Percentiles rank a stretch among this genome's conserved stretches.
These are phyloP conservation scores for Apophysomyces ossiformis DNA, from an alignment of 371 early-diverging fungal species.

Conservation along the genomic window DNA sequence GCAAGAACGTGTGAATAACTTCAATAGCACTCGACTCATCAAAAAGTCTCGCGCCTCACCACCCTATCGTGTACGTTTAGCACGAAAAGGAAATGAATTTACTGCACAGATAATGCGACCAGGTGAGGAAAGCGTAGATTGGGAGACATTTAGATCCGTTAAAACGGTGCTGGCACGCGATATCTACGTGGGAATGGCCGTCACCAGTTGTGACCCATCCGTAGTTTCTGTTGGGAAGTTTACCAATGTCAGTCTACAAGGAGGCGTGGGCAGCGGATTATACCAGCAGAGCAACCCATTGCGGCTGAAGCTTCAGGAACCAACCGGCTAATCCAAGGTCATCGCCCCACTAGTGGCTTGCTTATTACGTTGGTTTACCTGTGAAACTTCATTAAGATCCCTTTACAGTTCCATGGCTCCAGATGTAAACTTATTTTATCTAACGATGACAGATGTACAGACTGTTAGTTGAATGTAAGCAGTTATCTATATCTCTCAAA, in stretches of 20 bases:
- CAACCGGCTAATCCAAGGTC: background rate
- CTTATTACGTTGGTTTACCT: background rate
- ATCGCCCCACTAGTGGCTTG: background rate
- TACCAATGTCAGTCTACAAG: slow-evolving; percentile 38
- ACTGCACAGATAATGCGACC: slow-evolving; percentile 18
- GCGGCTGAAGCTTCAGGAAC: background rate
- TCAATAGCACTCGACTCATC: slow-evolving; percentile 32
- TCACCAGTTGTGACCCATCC: slow-evolving; percentile 49
- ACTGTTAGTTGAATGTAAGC: background rate
- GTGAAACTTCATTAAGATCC: background rate
- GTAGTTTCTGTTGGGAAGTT: slow-evolving; percentile 54
- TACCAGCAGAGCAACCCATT: background rate
- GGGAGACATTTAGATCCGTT: slow-evolving; percentile 36
- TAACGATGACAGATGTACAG: background rate
- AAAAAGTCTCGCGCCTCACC: slow-evolving; percentile 40
- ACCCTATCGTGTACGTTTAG: slow-evolving; percentile 43
- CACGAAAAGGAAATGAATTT: slow-evolving; percentile 24
- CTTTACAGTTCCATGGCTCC: background rate
- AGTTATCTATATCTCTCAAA: background rate
- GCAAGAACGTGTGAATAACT: slow-evolving; percentile 33
- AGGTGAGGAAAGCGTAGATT: slow-evolving; percentile 10
- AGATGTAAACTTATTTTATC: background rate
- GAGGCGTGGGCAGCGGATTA: slow-evolving; percentile 33
- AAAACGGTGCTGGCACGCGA: slow-evolving; percentile 38
- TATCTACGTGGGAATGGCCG: slow-evolving; percentile 47